phyloP scores from a whole-genome alignment of 805 yeast species.

The Yamadazyma laniorum region DNA sequence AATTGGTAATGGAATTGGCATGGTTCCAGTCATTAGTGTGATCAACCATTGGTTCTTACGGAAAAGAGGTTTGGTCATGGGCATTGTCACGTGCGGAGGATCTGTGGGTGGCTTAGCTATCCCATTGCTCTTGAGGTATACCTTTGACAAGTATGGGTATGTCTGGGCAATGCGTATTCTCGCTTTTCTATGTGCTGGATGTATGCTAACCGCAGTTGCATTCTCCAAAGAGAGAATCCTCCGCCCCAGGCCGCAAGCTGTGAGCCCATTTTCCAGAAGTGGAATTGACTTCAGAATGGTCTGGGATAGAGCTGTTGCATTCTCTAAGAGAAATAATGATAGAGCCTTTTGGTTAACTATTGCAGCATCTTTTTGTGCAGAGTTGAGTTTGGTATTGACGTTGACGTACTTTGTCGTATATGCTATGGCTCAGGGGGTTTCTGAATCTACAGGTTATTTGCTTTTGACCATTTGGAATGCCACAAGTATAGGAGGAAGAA shows the following conservation, averaged over 20 bases:
- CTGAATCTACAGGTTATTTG: conserved; percentile 42
- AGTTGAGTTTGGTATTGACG: conserved; percentile 51
- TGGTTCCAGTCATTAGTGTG: conserved; percentile 60
- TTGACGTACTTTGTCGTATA: conserved; percentile 58
- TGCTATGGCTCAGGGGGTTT: conserved; percentile 49
- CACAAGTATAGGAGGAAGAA: conserved; percentile 51
- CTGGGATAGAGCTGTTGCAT: neutral
- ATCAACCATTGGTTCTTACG: conserved; percentile 64
- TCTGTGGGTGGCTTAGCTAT: conserved; percentile 63
- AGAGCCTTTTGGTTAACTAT: conserved; percentile 25
- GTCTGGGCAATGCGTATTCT: conserved; percentile 58
- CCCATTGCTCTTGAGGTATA: conserved; percentile 51
- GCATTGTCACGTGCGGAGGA: conserved; percentile 66
- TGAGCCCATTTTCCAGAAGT: neutral
- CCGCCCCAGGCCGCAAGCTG: conserved; percentile 5
- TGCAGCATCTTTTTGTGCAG: conserved; percentile 40
- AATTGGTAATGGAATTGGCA: conserved; percentile 54
- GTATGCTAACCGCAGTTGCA: conserved; percentile 21
- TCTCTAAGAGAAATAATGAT: conserved; percentile 10
- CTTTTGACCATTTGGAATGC: conserved; percentile 48
- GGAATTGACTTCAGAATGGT: neutral
- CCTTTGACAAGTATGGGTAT: conserved; percentile 49
- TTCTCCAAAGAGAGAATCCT: conserved; percentile 29
- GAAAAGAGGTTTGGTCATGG: conserved; percentile 56
- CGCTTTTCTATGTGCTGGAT: conserved; percentile 30